These are phyloP conservation scores for Trypanosoma vivax DNA, from an alignment of 208 protist species.

Conservation along the genomic window DNA sequence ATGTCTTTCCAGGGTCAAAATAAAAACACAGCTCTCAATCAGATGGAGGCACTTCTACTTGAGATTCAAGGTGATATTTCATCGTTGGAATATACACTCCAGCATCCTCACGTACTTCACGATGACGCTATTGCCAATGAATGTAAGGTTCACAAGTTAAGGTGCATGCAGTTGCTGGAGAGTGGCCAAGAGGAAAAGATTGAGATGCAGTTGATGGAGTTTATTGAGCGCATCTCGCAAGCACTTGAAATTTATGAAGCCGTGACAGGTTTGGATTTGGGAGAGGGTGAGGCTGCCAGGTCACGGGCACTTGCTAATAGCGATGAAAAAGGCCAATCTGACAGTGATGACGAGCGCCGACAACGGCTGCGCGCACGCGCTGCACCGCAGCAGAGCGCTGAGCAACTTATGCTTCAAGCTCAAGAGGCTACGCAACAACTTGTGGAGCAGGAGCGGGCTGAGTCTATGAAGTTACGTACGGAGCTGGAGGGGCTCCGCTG, in stretches of 20 bases:
- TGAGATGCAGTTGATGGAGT: constrained; percentile 65
- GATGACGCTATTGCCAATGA: constrained; percentile 75
- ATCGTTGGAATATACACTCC: constrained; percentile 82
- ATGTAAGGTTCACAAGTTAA: constrained; percentile 76
- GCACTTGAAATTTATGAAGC: constrained; percentile 76
- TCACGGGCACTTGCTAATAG: constrained; percentile 43
- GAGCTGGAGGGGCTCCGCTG: constrained; percentile 74
- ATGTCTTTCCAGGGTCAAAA: no score
- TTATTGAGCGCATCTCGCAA: constrained; percentile 81
- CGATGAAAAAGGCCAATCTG: constrained; percentile 27
- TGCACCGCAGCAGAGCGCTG: constrained; percentile 27
- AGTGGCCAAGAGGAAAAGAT: constrained; percentile 61
- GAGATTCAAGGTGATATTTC: constrained; percentile 80
- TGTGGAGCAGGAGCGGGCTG: constrained; percentile 56
- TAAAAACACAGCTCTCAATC: constrained; percentile 50
- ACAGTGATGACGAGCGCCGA: constrained; percentile 77
- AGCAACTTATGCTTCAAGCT: constrained; percentile 50
- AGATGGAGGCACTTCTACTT: constrained; percentile 68
- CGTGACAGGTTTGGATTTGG: constrained; percentile 79
- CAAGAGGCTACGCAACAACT: constrained; percentile 74
- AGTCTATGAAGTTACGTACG: constrained; percentile 45
- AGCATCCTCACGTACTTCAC: constrained; percentile 76
- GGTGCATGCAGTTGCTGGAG: constrained; percentile 80
- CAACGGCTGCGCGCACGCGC: constrained; percentile 35
- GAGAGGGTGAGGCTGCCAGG: constrained; percentile 63